phyloP scores from a whole-genome alignment of 495 filamentous ascomycete species.

The Cryomyces minteri region DNA sequence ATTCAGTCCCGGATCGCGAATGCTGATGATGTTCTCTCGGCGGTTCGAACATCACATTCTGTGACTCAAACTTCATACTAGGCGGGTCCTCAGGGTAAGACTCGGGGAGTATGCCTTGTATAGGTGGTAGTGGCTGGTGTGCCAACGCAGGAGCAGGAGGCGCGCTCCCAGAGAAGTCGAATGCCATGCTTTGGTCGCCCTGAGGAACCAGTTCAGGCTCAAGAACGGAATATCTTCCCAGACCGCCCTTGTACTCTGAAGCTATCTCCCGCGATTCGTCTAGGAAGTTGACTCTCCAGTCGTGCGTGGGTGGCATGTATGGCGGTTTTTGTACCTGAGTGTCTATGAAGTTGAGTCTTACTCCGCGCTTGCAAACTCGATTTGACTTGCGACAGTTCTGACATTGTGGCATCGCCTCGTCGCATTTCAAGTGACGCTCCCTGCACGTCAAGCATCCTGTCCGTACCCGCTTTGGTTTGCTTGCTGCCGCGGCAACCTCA shows the following conservation, averaged over 20 bases:
- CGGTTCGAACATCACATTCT: constrained; percentile 3
- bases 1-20: constrained; percentile 15
- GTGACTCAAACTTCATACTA: constrained; percentile 10
- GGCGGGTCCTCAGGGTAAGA: constrained; percentile 15
- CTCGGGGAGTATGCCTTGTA: constrained; percentile 21
- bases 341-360: constrained; percentile 88
- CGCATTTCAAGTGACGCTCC: constrained; percentile 51
- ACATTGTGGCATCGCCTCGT: constrained; percentile 66
- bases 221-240: constrained; percentile 49
- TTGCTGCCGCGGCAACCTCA: neutral
- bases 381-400: constrained; percentile 80
- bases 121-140: constrained; percentile 26
- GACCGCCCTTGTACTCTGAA: constrained; percentile 74
- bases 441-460: constrained; percentile 26
- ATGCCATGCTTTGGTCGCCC: constrained; percentile 20
- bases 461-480: constrained; percentile 17
- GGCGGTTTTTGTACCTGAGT: constrained; percentile 56
- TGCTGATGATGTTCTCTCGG: constrained; percentile 6
- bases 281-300: constrained; percentile 61
- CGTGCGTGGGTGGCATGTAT: constrained; percentile 36
- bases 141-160: constrained; percentile 15
- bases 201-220: constrained; percentile 14
- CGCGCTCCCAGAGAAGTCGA: constrained; percentile 20
- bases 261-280: constrained; percentile 88
- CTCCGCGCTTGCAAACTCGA: constrained; percentile 66